Conservation (phyloP, 1,284 basidiomycete species). For the Sanguinoderma infundibulare region DNA sequence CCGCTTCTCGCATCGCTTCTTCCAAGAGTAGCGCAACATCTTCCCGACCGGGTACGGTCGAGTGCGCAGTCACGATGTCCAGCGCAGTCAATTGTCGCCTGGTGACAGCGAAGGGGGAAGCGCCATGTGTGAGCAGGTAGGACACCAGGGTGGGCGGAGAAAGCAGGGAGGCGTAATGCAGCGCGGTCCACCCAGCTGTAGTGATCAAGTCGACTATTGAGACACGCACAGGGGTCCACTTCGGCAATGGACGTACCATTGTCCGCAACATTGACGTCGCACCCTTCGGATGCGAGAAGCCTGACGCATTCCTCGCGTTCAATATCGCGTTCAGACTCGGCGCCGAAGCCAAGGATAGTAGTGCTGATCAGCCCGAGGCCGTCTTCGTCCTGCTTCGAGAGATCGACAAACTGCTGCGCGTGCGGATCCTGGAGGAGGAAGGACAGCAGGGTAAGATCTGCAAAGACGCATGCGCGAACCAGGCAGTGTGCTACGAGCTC, state of each 20-base stretch:
- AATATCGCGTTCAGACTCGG: slow-evolving; percentile 79
- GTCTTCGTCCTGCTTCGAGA: slow-evolving; percentile 79
- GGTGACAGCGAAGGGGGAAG: slow-evolving; percentile 79
- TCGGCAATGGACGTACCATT: slow-evolving; percentile 52
- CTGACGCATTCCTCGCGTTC: slow-evolving; percentile 90
- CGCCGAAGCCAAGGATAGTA: slow-evolving; percentile 84
- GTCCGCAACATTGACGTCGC: slow-evolving; percentile 68
- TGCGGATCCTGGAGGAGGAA: slow-evolving; percentile 75
- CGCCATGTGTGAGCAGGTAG: slow-evolving; percentile 91
- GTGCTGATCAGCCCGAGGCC: slow-evolving; percentile 80
- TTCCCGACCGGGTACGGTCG: slow-evolving; percentile 77
- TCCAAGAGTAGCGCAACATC: slow-evolving; percentile 82
- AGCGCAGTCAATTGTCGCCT: slow-evolving; percentile 80
- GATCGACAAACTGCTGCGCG: slow-evolving; percentile 70
- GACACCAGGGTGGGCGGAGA: slow-evolving; percentile 92
- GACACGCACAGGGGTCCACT: not conserved
- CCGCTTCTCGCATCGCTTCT: slow-evolving; percentile 79
- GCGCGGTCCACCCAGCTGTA: slow-evolving; percentile 89
- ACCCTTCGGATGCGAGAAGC: slow-evolving; percentile 79
- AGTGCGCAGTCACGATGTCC: slow-evolving; percentile 84
- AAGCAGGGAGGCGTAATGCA: slow-evolving; percentile 92
- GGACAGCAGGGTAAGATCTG: slow-evolving; percentile 70
- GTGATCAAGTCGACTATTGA: not conserved
- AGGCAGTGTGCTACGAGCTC: slow-evolving; percentile 75
- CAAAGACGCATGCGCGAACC: slow-evolving; percentile 75